These are phyloP conservation scores for Suillus cothurnatus DNA, from an alignment of 768 basidiomycete species.

Conservation along the genomic window DNA sequence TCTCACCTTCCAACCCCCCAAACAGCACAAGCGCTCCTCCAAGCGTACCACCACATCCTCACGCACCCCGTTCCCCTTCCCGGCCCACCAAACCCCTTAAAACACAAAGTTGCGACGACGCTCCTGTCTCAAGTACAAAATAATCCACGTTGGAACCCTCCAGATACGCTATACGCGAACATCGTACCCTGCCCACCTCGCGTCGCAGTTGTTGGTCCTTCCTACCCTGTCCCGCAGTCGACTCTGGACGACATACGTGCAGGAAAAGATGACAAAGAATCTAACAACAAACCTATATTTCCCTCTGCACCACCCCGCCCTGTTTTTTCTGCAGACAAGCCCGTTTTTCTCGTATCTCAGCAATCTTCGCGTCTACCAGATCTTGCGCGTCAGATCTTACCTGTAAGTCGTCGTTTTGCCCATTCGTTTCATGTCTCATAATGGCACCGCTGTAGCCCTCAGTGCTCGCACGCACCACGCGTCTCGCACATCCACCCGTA, in stretches of 20 bases:
- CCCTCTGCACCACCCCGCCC: constrained; percentile 41
- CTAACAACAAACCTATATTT: constrained; percentile 41
- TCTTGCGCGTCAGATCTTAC: constrained; percentile 64
- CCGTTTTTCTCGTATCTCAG: constrained; percentile 66
- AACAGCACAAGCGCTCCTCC: constrained; percentile 63
- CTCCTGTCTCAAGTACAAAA: constrained; percentile 60
- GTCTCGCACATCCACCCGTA: constrained; percentile 66
- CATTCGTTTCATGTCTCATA: neutral
- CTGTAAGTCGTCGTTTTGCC: constrained; percentile 46
- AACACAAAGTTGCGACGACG: constrained; percentile 78
- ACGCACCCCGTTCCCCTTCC: constrained; percentile 63
- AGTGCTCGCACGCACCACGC: constrained; percentile 59
- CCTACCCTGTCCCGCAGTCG: constrained; percentile 54
- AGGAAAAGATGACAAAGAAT: constrained; percentile 53
- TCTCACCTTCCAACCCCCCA: constrained; percentile 50
- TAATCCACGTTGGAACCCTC: constrained; percentile 65
- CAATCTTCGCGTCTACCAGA: constrained; percentile 68
- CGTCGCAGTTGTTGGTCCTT: constrained; percentile 62
- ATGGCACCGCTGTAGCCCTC: constrained; percentile 41
- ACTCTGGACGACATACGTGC: constrained; percentile 36
- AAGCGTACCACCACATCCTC: constrained; percentile 77
- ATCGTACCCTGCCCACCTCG: constrained; percentile 64
- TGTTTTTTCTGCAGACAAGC: constrained; percentile 47
- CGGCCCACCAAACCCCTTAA: constrained; percentile 54
- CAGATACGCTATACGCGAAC: constrained; percentile 64